Conservation (phyloP, 1,139 yeast genomes). For the Geotrichum candidum region DNA sequence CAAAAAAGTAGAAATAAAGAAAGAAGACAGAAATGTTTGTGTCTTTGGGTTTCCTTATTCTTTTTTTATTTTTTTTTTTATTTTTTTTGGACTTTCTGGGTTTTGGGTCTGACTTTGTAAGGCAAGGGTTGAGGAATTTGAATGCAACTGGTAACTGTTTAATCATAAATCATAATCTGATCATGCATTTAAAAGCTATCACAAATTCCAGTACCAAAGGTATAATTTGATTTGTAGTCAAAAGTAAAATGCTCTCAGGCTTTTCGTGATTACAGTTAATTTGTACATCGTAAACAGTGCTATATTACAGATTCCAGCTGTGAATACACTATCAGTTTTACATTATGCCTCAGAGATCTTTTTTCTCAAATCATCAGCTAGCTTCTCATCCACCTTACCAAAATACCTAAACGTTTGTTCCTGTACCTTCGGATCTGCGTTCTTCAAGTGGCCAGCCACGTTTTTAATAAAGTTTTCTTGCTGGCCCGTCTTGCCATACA, state of each 20-base stretch:
- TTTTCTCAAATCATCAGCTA: constrained; percentile 55
- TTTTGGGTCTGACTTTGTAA: not conserved
- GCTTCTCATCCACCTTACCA: constrained; percentile 59
- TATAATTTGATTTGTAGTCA: too few relatives aligned
- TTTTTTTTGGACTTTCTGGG: not conserved
- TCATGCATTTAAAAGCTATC: not conserved
- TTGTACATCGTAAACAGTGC: too few relatives aligned
- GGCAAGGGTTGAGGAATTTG: not conserved
- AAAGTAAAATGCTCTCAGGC: too few relatives aligned
- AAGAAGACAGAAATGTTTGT: not conserved
- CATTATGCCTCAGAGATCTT: not conserved
- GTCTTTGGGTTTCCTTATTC: not conserved
- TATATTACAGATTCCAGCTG: too few relatives aligned
- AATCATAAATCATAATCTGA: not conserved
- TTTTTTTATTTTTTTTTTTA: not conserved
- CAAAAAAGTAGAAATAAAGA: not conserved
- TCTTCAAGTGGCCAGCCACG: constrained; percentile 65
- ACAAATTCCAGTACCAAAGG: too few relatives aligned
- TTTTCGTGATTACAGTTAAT: too few relatives aligned
- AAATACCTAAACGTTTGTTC: constrained; percentile 76
- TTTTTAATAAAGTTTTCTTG: constrained; percentile 81
- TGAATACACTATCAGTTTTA: not conserved
- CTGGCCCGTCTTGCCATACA: constrained; percentile 58
- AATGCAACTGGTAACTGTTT: not conserved
- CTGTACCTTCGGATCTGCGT: constrained; percentile 70